These are phyloP conservation scores for Oxytropis ochrocephala DNA, from an alignment of 306 rosid genomes.

Conservation along the genomic window DNA sequence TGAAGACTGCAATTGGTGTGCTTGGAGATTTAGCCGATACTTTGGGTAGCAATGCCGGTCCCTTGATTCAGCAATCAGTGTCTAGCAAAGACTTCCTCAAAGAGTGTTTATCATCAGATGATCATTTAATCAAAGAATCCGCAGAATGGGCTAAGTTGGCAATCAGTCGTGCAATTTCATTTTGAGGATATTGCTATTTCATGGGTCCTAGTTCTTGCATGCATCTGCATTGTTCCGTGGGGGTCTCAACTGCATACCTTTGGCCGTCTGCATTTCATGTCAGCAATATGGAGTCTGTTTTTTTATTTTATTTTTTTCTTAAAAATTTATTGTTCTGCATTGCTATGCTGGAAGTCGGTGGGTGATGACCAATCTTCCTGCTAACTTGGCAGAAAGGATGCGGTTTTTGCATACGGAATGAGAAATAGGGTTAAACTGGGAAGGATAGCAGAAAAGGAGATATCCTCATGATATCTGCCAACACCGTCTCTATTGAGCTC, in stretches of 20 bases:
- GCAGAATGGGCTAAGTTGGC: constrained; percentile 96
- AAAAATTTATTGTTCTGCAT: constrained; percentile 43
- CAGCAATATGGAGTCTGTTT: constrained; percentile 50
- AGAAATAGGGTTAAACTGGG: constrained; percentile 24
- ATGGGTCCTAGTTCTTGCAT: constrained; percentile 55
- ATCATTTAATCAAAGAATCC: constrained; percentile 74
- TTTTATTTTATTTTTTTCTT: constrained; percentile 4
- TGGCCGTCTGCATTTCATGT: constrained; percentile 38
- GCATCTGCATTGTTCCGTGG: constrained; percentile 69
- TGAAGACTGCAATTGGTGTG: constrained; percentile 83
- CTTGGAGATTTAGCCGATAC: constrained; percentile 95
- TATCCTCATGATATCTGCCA: constrained; percentile 29
- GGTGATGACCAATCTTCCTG: constrained; percentile 58
- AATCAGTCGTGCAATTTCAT: constrained; percentile 66
- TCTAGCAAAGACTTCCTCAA: constrained; percentile 82
- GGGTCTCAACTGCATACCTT: constrained; percentile 74
- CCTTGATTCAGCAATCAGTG: constrained; percentile 73
- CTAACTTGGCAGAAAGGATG: constrained; percentile 66
- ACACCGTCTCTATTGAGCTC: constrained; percentile 23
- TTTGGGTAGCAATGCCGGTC: constrained; percentile 60
- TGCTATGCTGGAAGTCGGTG: constrained; percentile 48
- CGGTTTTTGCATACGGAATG: constrained; percentile 14
- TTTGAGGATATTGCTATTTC: constrained; percentile 43
- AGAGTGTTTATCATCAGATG: constrained; percentile 81
- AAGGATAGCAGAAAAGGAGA: constrained; percentile 24